A percentile compares a stretch with the other conserved stretches of the same genome.
phyloP scores from a whole-genome alignment of 257 asterid genomes.

The Capsicum baccatum region DNA sequence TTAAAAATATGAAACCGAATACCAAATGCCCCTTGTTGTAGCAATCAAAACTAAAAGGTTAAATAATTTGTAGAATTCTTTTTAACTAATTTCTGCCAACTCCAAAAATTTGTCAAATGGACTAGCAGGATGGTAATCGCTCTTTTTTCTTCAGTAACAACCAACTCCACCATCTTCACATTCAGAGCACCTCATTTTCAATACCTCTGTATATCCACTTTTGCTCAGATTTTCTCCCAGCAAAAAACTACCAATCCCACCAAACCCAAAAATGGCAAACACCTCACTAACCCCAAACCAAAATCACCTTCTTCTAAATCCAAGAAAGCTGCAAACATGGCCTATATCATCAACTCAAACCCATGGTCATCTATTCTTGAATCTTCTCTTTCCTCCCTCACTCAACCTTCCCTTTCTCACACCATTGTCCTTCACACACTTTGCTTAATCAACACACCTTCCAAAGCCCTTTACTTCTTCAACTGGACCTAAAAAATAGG shows the following conservation, averaged over 20 bases:
- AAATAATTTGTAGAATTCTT: too few species aligned
- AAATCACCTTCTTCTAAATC: constrained; percentile 43
- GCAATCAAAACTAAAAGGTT: not conserved
- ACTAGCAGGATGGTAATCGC: not conserved
- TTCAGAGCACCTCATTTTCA: not conserved
- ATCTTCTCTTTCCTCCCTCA: constrained; percentile 52
- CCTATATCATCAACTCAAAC: constrained; percentile 56
- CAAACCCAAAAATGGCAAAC: not conserved
- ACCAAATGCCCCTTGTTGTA: too few species aligned
- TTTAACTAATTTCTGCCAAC: not conserved
- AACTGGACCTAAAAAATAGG: constrained; percentile 64
- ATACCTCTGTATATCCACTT: constrained; percentile 30
- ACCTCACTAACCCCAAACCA: constrained; percentile 17
- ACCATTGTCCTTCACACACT: constrained; percentile 73
- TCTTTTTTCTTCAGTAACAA: not conserved
- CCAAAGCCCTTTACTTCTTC: constrained; percentile 70
- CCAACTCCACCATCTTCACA: not conserved
- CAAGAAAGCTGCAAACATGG: constrained; percentile 60
- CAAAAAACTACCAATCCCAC: constrained; percentile 33
- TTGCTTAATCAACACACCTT: constrained; percentile 62
- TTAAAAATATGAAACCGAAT: too few species aligned
- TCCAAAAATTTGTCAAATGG: not conserved
- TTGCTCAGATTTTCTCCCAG: constrained; percentile 40
- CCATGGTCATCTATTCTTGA: constrained; percentile 72
- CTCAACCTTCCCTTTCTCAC: constrained; percentile 60